Base-by-base conservation (phyloP, 805 yeast species). In the Sugiyamaella americana region DNA sequence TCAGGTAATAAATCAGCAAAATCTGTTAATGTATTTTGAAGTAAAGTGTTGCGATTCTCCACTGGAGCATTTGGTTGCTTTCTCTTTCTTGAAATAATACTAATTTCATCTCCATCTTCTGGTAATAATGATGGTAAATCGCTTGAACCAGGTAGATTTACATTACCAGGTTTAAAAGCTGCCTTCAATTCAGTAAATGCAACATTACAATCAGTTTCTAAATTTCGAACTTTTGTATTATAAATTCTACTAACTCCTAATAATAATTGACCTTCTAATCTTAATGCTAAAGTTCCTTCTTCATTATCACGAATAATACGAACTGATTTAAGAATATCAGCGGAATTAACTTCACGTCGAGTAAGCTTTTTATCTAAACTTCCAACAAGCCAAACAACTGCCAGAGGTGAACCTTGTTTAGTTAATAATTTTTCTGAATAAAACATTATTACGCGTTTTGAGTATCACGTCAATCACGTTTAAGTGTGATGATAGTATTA, bases 301-400 rank as follows among this genome's bases (percentile, higher is more conserved):
- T 56, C 55, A 3, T 76, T 64, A 24, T 67, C 71, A 37, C 76
- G 80, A 55, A 84, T 79, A 19, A 85, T 87, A 50, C 73, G 70
- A 23, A 83, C 76, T 16, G 89, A 82, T 50, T 79, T 75, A 11
- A 75, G 61, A 48, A 89, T 80, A 56, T 84, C 77, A 11, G 96
- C 82, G 56, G 76, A 80, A 41, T 87, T 69, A 39, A 82, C 70
- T 59, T 85, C 91, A 44, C 77, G 78, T 56, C 83, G 82, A 37
- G 88, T 74, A 29, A 86, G 74, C 54, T 81, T 82, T 57, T 79
- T 78, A 56, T 88, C 95, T 65, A 88, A 74, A 60, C 86, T 88
- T 18, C 96, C 91, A 6, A 96, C 96, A 40, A 88, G 71, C 96
- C 96, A 88, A 5, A 87, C 88, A 53, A 82, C 85, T 2, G 94